These are phyloP conservation scores for Plasmodium coatneyi DNA, from an alignment of 169 alveolate species.

Conservation along the genomic window DNA sequence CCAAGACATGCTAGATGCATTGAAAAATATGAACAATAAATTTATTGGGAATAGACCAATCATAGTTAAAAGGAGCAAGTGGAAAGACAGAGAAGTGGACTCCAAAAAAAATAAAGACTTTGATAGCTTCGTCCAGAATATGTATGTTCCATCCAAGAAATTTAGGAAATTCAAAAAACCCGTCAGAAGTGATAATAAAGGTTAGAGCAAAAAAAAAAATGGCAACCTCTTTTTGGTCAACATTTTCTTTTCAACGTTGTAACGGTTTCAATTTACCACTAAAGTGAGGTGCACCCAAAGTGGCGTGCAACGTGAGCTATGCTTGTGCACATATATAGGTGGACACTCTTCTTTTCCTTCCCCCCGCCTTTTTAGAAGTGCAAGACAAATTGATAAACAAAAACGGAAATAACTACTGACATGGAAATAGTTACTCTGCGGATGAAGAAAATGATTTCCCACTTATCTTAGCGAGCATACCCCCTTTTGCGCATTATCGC, in stretches of 20 bases:
- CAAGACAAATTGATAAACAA: constrained; percentile 66
- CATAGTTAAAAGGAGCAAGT: constrained; percentile 91
- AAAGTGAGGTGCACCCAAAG: not conserved
- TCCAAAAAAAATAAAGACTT: constrained; percentile 84
- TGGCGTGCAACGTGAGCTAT: not conserved
- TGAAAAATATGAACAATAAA: constrained; percentile 96
- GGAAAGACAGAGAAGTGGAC: constrained; percentile 93
- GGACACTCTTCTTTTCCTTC: not conserved
- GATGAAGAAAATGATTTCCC: not conserved
- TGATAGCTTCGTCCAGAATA: constrained; percentile 77
- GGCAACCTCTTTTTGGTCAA: not conserved
- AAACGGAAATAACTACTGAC: not conserved
- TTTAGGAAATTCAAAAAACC: constrained; percentile 82
- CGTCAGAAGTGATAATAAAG: constrained; percentile 81
- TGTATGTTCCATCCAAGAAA: constrained; percentile 78
- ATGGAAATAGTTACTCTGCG: not conserved
- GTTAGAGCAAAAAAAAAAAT: constrained; percentile 28
- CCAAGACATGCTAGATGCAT: constrained; percentile 93
- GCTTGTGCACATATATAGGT: constrained; percentile 11
- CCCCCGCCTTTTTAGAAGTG: constrained; percentile 21
- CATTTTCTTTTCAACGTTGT: not conserved
- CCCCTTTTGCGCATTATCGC: not conserved
- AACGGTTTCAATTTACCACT: not conserved
- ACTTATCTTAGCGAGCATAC: not conserved
- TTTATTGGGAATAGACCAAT: constrained; percentile 97